Conservation (phyloP, 2,329 filamentous ascomycete genomes). For the Raffaelea deltoideospora region DNA sequence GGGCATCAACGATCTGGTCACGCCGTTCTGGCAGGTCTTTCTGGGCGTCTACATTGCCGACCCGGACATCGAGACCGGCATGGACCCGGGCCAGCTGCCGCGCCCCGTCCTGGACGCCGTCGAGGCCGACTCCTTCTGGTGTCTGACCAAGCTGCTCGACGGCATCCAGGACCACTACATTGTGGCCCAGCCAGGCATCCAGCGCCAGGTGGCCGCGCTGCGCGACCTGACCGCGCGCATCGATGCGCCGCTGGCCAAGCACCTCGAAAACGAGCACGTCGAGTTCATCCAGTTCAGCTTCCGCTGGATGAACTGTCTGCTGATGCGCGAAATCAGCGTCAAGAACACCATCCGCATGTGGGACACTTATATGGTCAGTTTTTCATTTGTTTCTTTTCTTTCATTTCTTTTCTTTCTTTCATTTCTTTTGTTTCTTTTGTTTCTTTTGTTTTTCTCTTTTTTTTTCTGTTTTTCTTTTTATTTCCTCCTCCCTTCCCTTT, state of each 20-base stretch:
- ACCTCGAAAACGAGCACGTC: slow-evolving; percentile 78
- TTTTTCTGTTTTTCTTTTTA: neutral
- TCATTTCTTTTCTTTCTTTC: neutral
- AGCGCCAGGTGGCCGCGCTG: slow-evolving; percentile 78
- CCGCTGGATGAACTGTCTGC: slow-evolving; percentile 97
- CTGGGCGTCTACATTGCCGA: slow-evolving; percentile 91
- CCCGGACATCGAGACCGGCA: slow-evolving; percentile 76
- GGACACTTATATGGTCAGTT: slow-evolving; percentile 89
- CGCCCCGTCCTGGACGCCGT: slow-evolving; percentile 86
- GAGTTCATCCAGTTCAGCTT: slow-evolving; percentile 99
- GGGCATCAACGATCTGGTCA: slow-evolving; percentile 95
- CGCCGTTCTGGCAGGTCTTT: slow-evolving; percentile 97
- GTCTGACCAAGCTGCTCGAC: slow-evolving; percentile 91
- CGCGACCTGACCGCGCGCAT: slow-evolving; percentile 85
- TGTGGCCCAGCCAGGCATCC: slow-evolving; percentile 90
- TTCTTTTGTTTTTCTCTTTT: neutral
- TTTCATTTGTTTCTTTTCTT: neutral
- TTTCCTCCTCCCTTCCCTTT: slow-evolving; percentile 2
- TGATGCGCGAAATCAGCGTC: slow-evolving; percentile 96
- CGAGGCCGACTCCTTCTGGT: slow-evolving; percentile 97
- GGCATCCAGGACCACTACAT: slow-evolving; percentile 99
- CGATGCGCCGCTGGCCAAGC: slow-evolving; percentile 67
- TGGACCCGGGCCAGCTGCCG: slow-evolving; percentile 92
- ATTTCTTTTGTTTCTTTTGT: neutral
- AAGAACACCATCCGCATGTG: slow-evolving; percentile 97